phyloP scores from a whole-genome alignment of 2,329 filamentous ascomycete species.

The Sporothrix inflata region DNA sequence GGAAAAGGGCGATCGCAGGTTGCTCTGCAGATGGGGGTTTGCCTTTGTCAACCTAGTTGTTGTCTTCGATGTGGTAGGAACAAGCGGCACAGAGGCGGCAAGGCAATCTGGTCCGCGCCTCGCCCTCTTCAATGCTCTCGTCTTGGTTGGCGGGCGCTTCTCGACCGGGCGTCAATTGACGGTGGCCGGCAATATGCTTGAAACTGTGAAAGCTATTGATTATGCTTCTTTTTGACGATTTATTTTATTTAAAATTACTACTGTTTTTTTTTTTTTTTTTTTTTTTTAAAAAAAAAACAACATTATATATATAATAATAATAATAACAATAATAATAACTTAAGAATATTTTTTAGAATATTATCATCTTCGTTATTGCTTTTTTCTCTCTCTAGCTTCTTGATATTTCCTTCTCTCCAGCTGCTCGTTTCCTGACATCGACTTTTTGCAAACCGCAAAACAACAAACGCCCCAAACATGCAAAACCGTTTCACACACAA shows the following conservation, averaged over 20 bases:
- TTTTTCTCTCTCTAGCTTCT: too few relatives aligned
- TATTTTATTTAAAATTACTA: not conserved
- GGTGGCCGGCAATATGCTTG: not conserved
- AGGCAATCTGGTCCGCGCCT: not conserved
- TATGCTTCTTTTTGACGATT: not conserved
- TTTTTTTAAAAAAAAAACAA: not conserved
- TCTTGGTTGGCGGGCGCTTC: not conserved
- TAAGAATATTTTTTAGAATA: too few relatives aligned
- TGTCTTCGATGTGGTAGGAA: too few relatives aligned
- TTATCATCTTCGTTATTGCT: not conserved
- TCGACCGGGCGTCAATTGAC: not conserved
- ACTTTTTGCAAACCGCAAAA: slow-evolving; percentile 1
- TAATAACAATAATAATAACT: too few relatives aligned
- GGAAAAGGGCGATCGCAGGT: slow-evolving; percentile 1
- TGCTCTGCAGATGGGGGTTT: not conserved
- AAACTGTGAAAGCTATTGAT: not conserved
- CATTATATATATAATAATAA: too few relatives aligned
- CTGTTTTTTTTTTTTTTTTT: not conserved
- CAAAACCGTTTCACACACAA: slow-evolving; percentile 16
- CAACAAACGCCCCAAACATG: not conserved
- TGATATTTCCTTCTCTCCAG: too few relatives aligned
- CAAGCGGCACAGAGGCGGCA: not conserved
- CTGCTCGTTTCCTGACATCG: not conserved
- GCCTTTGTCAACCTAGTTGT: too few relatives aligned
- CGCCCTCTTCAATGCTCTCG: not conserved